phyloP scores from a whole-genome alignment of 148 eudicot species.

The Drosera capensis region DNA sequence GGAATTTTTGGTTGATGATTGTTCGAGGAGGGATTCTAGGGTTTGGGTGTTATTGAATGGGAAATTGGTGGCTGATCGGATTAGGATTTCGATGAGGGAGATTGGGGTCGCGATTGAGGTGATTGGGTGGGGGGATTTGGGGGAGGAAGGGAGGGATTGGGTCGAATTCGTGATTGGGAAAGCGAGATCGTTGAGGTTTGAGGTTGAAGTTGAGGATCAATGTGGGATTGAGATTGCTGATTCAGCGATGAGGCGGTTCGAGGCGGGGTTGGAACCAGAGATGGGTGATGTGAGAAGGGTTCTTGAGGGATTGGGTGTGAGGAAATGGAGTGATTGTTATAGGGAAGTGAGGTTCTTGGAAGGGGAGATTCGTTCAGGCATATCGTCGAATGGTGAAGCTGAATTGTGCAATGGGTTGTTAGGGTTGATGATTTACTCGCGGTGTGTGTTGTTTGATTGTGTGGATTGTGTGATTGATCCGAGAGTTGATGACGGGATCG shows the following conservation, averaged over 20 bases:
- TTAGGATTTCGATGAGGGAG: constrained; percentile 20
- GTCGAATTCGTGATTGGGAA: constrained; percentile 26
- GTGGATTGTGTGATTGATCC: constrained; percentile 7
- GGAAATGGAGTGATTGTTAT: constrained; percentile 49
- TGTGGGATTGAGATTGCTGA: constrained; percentile 12
- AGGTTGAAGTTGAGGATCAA: constrained; percentile 22
- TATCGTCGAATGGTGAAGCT: constrained; percentile 11
- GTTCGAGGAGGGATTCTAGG: constrained; percentile 37
- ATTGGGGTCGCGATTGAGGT: constrained; percentile 36
- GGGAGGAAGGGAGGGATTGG: constrained; percentile 26
- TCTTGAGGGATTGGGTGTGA: constrained; percentile 37
- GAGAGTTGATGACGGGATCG: background rate
- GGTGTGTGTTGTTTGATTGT: constrained; percentile 32
- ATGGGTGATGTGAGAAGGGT: constrained; percentile 28
- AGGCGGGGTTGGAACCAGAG: constrained; percentile 34
- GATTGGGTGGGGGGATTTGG: constrained; percentile 12
- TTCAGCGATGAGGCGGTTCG: constrained; percentile 21
- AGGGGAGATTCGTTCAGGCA: constrained; percentile 14
- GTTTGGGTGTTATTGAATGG: constrained; percentile 38
- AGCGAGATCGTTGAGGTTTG: constrained; percentile 14
- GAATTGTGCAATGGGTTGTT: constrained; percentile 18
- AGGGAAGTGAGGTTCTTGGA: constrained; percentile 49
- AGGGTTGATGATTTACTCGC: constrained; percentile 44
- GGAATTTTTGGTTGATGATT: constrained; percentile 31
- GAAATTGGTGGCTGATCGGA: constrained; percentile 16